phyloP scores from a whole-genome alignment of 73 alveolate species.

The Tetrahymena malaccensis region DNA sequence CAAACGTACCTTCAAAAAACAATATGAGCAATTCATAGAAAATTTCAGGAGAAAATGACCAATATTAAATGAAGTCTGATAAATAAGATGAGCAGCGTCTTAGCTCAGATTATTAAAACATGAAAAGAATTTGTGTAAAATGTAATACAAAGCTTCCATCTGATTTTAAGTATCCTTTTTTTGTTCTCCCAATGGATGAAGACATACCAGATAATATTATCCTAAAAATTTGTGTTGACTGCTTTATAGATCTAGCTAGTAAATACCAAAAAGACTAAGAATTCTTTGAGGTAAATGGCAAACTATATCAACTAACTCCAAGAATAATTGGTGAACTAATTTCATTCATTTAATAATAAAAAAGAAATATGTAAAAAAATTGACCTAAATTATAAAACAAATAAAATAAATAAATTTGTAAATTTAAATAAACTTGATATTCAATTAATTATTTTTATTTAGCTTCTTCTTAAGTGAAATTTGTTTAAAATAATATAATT shows the following conservation, averaged over 20 bases:
- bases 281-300: not conserved
- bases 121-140: not conserved
- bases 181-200: not conserved
- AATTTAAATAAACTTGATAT: too few relatives aligned
- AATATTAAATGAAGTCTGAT: not conserved
- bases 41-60: not conserved
- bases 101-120: not conserved
- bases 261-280: not conserved
- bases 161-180: not conserved
- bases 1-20: not conserved
- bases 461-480: too few relatives aligned
- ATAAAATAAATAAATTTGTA: too few relatives aligned
- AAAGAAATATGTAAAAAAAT: not conserved
- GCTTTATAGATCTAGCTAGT: not conserved
- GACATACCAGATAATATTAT: not conserved
- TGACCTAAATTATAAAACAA: not conserved
- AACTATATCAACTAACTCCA: not conserved
- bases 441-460: too few relatives aligned
- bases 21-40: not conserved
- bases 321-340: not conserved
- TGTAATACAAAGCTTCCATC: not conserved
- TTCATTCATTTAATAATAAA: not conserved
- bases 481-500: too few relatives aligned
- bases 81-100: not conserved
- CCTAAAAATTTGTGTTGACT: not conserved